These are phyloP conservation scores for Leccinellum albellum DNA, from an alignment of 768 basidiomycete genomes.

Conservation along the genomic window DNA sequence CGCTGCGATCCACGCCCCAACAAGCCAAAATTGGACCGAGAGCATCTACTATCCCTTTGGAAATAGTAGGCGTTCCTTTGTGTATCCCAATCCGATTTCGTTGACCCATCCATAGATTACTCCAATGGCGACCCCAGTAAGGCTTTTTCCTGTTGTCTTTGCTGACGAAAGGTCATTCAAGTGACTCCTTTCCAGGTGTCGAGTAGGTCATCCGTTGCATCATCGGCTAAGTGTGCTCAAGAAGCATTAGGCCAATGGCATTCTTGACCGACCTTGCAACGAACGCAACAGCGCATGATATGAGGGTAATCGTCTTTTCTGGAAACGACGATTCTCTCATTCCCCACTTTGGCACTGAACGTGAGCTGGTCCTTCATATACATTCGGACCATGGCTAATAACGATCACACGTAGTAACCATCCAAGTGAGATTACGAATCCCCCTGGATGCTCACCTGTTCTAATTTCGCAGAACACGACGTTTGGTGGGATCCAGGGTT, in stretches of 20 bases:
- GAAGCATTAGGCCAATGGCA: slow-evolving; percentile 47
- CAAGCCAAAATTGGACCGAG: slow-evolving; percentile 45
- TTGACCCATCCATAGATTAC: slow-evolving; percentile 12
- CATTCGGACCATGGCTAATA: not conserved
- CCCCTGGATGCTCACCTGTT: not conserved
- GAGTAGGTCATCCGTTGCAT: slow-evolving; percentile 26
- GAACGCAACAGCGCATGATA: slow-evolving; percentile 50
- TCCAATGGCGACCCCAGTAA: slow-evolving; percentile 31
- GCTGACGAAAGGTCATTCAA: not conserved
- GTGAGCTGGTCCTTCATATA: slow-evolving; percentile 32
- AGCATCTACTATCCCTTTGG: slow-evolving; percentile 35
- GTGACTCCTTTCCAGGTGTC: slow-evolving; percentile 21
- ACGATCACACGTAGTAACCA: slow-evolving; percentile 42
- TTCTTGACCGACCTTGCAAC: slow-evolving; percentile 65
- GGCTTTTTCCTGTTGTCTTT: slow-evolving; percentile 2
- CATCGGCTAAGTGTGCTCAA: slow-evolving; percentile 6
- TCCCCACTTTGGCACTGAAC: slow-evolving; percentile 59
- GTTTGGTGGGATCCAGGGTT: slow-evolving; percentile 74
- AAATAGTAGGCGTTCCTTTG: slow-evolving; percentile 20
- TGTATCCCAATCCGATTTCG: not conserved
- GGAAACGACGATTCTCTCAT: slow-evolving; percentile 69
- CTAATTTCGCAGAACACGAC: slow-evolving; percentile 57
- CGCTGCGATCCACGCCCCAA: slow-evolving; percentile 65
- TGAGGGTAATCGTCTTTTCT: slow-evolving; percentile 58
- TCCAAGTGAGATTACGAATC: slow-evolving; percentile 40